Conservation (phyloP, 2,329 filamentous ascomycete species). For the Cryphonectria radicalis region DNA sequence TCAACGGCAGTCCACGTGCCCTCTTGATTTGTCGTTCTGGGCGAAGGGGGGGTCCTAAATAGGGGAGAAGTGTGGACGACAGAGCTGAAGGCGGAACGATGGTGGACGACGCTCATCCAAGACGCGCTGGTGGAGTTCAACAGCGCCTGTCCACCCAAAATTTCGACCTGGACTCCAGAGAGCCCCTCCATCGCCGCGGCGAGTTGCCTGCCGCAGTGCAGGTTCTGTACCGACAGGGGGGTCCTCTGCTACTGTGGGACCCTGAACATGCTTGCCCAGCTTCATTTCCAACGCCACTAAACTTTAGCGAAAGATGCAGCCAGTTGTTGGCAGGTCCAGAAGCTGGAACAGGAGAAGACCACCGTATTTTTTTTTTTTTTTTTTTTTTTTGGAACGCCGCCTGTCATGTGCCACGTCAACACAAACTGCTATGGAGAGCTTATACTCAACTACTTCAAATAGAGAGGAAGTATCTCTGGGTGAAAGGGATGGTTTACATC, state of each 20-base stretch:
- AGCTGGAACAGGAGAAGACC: too few relatives aligned
- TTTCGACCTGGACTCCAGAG: slow-evolving; percentile 18
- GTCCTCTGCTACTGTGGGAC: background rate
- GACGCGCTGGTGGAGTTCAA: slow-evolving; percentile 14
- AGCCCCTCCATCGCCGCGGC: slow-evolving; percentile 18
- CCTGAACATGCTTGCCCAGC: background rate
- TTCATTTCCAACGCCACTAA: background rate
- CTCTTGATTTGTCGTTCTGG: slow-evolving; percentile 10
- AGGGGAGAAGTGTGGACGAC: slow-evolving; percentile 9
- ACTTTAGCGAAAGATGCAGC: too few relatives aligned
- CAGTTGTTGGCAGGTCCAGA: too few relatives aligned
- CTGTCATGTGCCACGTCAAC: too few relatives aligned
- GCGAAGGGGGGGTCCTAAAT: slow-evolving; percentile 2
- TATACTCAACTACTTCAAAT: too few relatives aligned
- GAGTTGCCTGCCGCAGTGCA: slow-evolving; percentile 17
- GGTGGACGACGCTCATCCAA: slow-evolving; percentile 11
- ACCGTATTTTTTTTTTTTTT: too few relatives aligned
- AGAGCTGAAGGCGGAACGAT: background rate
- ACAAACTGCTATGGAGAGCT: too few relatives aligned
- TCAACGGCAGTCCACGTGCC: slow-evolving; percentile 8
- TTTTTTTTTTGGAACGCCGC: too few relatives aligned
- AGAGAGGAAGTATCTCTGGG: too few relatives aligned
- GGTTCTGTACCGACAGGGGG: background rate
- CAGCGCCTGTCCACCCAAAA: slow-evolving; percentile 14
- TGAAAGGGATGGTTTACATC: too few relatives aligned